Percentiles rank a stretch among this genome's conserved stretches.
These are phyloP conservation scores for Salpingoeca rosetta DNA, from an alignment of 78 protist species.

Conservation along the genomic window DNA sequence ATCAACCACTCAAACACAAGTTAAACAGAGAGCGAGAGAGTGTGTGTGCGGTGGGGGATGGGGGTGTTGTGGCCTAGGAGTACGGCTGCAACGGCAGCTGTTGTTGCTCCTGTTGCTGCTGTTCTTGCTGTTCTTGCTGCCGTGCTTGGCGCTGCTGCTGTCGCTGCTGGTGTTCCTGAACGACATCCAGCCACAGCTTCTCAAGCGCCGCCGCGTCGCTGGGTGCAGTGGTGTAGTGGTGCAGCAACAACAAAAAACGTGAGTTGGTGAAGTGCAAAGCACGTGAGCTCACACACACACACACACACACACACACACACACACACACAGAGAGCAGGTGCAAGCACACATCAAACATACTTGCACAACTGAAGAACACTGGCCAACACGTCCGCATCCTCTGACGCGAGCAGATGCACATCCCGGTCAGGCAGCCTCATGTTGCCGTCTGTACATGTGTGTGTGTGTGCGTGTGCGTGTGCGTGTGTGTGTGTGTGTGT, in stretches of 20 bases:
- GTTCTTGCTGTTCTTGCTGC: background rate
- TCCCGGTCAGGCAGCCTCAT: background rate
- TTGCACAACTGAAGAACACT: background rate
- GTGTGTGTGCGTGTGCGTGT: too few species aligned
- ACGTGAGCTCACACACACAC: background rate
- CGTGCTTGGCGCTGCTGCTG: background rate
- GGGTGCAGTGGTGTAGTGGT: too few species aligned
- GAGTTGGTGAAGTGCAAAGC: background rate
- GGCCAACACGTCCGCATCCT: background rate
- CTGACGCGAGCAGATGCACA: background rate
- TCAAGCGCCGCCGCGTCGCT: background rate
- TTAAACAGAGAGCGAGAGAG: too few species aligned
- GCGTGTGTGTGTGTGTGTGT: too few species aligned
- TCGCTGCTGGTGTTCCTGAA: background rate
- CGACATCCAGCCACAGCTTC: background rate
- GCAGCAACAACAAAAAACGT: too few species aligned
- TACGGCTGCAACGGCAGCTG: background rate
- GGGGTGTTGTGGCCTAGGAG: too few species aligned
- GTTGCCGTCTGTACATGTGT: too few species aligned
- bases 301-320: background rate
- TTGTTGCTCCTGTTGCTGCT: background rate
- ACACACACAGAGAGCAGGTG: background rate
- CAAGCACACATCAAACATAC: background rate
- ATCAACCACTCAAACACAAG: too few species aligned
- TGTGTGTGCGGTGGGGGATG: too few species aligned